Conservation (phyloP, 257 asterid species). For the Linaria vulgaris region DNA sequence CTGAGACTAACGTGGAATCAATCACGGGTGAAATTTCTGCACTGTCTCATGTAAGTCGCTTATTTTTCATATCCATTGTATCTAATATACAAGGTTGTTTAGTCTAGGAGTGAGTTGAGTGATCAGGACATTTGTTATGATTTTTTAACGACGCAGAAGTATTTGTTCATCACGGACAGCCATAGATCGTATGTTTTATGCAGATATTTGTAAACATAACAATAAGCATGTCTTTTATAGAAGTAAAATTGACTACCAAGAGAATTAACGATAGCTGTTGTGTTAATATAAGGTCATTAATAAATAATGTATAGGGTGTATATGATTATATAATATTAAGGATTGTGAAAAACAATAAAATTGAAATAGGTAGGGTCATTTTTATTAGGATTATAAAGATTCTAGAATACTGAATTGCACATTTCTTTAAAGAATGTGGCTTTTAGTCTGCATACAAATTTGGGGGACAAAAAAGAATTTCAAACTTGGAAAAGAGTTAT, state of each 20-base stretch:
- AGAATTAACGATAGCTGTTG: background rate
- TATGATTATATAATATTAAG: too few relatives aligned
- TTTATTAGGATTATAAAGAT: too few relatives aligned
- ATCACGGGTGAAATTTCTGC: conserved; percentile 63
- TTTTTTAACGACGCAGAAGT: conserved; percentile 1
- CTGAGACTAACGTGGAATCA: conserved; percentile 82
- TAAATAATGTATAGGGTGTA: too few relatives aligned
- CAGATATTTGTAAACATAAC: background rate
- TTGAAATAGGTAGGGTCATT: too few relatives aligned
- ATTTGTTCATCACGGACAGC: conserved; percentile 1
- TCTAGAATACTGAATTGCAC: too few relatives aligned
- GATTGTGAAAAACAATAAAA: too few relatives aligned
- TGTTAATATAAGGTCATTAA: too few relatives aligned
- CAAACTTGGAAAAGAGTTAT: too few relatives aligned
- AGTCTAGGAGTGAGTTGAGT: conserved; percentile 11
- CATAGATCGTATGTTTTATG: background rate
- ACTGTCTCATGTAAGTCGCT: conserved; percentile 48
- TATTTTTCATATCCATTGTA: conserved; percentile 10
- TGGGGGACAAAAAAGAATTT: too few relatives aligned
- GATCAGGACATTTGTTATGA: conserved; percentile 1
- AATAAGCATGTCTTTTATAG: background rate
- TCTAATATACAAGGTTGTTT: conserved; percentile 13
- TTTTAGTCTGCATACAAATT: too few relatives aligned
- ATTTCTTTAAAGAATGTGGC: too few relatives aligned
- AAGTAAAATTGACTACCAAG: conserved; percentile 1